Evolutionary conservation across 1,284 basidiomycete genomes (phyloP).

Genomic region (Prillingera fragicola): DNA sequence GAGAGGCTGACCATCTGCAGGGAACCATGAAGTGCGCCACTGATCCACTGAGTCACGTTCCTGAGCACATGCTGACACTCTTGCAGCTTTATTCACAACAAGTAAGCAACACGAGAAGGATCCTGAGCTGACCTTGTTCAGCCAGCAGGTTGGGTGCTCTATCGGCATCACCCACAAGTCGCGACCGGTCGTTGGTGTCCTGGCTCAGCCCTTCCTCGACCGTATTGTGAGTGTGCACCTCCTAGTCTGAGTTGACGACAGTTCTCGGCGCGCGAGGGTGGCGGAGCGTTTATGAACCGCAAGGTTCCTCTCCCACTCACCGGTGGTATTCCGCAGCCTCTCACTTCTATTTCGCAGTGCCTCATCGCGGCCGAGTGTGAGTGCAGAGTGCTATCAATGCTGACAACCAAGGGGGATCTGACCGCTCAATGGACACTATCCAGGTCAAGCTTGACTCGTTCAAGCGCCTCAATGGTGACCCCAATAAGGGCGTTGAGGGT

Average conservation of each 20-base stretch:
- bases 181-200: constrained; percentile 75
- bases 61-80: constrained; percentile 12
- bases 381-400: constrained; percentile 3
- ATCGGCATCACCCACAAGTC: constrained; percentile 79
- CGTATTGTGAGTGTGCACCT: constrained; percentile 55
- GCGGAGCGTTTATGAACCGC: constrained; percentile 69
- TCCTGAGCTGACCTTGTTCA: constrained; percentile 18
- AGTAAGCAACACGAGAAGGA: no score
- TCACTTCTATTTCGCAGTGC: constrained; percentile 69
- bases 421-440: constrained; percentile 60
- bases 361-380: constrained; percentile 74
- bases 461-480: constrained; percentile 68
- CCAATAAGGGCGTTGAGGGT: constrained; percentile 60
- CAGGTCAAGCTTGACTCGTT: constrained; percentile 65
- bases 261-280: constrained; percentile 72
- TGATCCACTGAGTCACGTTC: background rate
- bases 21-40: constrained; percentile 44
- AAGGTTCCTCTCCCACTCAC: constrained; percentile 64
- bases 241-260: constrained; percentile 38
- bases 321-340: constrained; percentile 63
- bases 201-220: constrained; percentile 83
- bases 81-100: constrained; percentile 42
- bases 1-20: constrained; percentile 15
- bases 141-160: constrained; percentile 52
- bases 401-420: constrained; percentile 63